These are phyloP conservation scores for Pyrus hybrid DNA, from an alignment of 331 rosid species.

Conservation along the genomic window DNA sequence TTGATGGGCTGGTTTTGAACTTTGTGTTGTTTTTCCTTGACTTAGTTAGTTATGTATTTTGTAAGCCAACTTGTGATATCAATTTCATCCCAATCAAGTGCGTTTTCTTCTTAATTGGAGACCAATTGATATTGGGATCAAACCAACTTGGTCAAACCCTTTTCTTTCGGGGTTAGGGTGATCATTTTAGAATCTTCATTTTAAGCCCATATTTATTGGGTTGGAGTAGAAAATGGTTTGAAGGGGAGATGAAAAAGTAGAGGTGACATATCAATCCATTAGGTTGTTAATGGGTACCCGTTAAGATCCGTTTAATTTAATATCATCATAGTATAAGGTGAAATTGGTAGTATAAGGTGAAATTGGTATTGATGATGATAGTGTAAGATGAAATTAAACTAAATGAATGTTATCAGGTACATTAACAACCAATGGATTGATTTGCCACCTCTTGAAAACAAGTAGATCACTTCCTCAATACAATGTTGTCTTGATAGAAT, in stretches of 20 bases:
- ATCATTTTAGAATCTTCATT: not conserved
- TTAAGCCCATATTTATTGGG: not conserved
- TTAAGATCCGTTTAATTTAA: too few relatives aligned
- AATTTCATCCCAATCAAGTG: not conserved
- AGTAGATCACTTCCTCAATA: not conserved
- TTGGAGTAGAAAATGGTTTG: not conserved
- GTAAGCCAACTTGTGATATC: not conserved
- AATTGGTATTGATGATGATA: too few relatives aligned
- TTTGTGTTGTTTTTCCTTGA: not conserved
- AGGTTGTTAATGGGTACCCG: rapidly evolving
- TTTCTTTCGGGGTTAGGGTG: not conserved
- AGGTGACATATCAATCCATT: too few relatives aligned
- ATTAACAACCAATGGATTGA: too few relatives aligned
- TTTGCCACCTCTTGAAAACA: not conserved
- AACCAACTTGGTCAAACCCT: not conserved
- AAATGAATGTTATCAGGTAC: too few relatives aligned
- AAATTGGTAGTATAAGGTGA: too few relatives aligned
- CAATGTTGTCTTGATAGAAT: not conserved
- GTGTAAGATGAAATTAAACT: not conserved
- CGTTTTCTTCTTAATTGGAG: not conserved
- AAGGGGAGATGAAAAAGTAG: not conserved
- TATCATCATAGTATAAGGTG: too few relatives aligned
- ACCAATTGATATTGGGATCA: not conserved
- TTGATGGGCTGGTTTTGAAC: not conserved
- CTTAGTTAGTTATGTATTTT: not conserved